These are phyloP conservation scores for Tricholoma sp. DNA, from an alignment of 768 basidiomycete species.

Conservation along the genomic window DNA sequence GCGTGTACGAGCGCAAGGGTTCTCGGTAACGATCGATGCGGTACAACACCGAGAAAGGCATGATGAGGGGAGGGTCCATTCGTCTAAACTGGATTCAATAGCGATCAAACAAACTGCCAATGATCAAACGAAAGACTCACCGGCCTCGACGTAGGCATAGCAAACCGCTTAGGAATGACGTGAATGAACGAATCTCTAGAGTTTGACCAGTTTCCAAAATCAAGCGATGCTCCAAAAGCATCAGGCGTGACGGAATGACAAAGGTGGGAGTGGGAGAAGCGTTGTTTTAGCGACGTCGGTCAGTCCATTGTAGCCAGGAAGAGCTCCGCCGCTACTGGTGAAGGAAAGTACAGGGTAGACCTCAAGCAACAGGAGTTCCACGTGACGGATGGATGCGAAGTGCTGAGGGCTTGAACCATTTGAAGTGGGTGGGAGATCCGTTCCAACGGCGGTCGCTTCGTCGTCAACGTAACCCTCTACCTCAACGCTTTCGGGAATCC, in stretches of 20 bases:
- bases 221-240: neutral
- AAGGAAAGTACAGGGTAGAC: constrained; percentile 10
- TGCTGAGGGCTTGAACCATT: constrained; percentile 10
- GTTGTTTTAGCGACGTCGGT: constrained; percentile 3
- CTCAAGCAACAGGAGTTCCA: constrained; percentile 1
- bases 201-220: neutral
- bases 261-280: constrained; percentile 13
- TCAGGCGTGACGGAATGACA: constrained; percentile 3
- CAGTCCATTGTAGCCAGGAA: constrained; percentile 4
- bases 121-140: constrained; percentile 5
- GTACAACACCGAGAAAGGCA: neutral
- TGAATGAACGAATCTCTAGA: neutral
- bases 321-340: constrained; percentile 4
- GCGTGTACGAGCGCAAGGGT: neutral
- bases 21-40: constrained; percentile 5
- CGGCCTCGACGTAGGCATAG: neutral
- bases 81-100: constrained; percentile 9
- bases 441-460: neutral
- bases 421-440: constrained; percentile 2
- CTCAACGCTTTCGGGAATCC: neutral
- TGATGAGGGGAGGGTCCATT: constrained; percentile 9
- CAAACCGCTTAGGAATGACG: neutral
- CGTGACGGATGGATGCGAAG: constrained; percentile 6
- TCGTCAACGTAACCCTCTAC: neutral
- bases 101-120: constrained; percentile 4